These are phyloP conservation scores for Gorgonomyces haynaldii DNA, from an alignment of 192 early-diverging fungal genomes.

Conservation along the genomic window DNA sequence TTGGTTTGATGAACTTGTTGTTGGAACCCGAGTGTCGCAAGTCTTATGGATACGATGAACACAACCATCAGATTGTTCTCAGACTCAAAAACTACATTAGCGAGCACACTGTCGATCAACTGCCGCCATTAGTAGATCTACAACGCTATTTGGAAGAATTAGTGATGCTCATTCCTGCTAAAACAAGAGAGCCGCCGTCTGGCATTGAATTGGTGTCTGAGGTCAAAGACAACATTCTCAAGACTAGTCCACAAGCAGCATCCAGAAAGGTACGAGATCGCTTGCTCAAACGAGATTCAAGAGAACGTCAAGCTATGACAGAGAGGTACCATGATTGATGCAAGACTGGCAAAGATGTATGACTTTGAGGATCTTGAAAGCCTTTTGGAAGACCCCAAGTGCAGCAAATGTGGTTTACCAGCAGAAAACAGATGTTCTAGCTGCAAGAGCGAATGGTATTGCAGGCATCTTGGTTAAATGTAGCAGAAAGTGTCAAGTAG, in stretches of 20 bases:
- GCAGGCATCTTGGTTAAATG: constrained; percentile 8
- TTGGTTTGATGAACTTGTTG: constrained; percentile 35
- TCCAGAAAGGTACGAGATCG: constrained; percentile 5
- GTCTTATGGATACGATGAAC: constrained; percentile 22
- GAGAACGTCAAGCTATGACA: background rate
- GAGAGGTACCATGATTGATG: background rate
- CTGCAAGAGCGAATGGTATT: constrained; percentile 46
- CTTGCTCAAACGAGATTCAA: background rate
- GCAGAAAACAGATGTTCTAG: constrained; percentile 36
- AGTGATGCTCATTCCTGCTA: constrained; percentile 20
- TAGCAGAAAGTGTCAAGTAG: constrained; percentile 24
- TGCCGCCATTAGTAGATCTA: constrained; percentile 27
- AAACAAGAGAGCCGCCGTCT: background rate
- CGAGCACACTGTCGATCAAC: constrained; percentile 29
- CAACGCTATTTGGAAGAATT: constrained; percentile 38
- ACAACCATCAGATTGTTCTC: constrained; percentile 28
- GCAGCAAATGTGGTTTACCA: constrained; percentile 23
- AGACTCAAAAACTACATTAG: constrained; percentile 23
- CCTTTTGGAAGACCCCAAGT: constrained; percentile 32
- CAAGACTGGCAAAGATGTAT: constrained; percentile 25
- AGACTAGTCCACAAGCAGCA: background rate
- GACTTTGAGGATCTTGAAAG: constrained; percentile 23
- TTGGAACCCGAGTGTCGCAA: constrained; percentile 32
- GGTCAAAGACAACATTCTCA: background rate
- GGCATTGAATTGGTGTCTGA: constrained; percentile 14